phyloP scores from a whole-genome alignment of 2,329 filamentous ascomycete species.

The Teratosphaeriaceae sp. region DNA sequence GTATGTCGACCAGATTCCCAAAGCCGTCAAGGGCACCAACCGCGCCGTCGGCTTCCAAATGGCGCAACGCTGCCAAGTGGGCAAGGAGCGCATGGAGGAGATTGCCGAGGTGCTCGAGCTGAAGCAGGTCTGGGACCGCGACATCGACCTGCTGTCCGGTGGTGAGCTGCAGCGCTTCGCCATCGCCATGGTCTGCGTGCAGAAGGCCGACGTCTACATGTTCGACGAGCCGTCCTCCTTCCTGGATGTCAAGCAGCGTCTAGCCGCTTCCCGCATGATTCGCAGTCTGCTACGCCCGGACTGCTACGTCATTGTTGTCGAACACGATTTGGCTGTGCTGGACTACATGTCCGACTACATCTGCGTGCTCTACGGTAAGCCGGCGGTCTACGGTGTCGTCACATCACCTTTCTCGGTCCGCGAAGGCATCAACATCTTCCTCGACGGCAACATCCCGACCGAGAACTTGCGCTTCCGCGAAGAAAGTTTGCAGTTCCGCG shows the following conservation, averaged over 20 bases:
- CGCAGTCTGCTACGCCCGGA: conserved; percentile 81
- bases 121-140: conserved; percentile 83
- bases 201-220: conserved; percentile 98
- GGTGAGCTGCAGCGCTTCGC: conserved; percentile 98
- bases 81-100: conserved; percentile 61
- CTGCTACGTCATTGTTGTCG: conserved; percentile 96
- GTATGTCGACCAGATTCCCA: conserved; percentile 97
- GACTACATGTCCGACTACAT: conserved; percentile 99
- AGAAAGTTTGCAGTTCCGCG: conserved; percentile 91
- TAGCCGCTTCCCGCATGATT: conserved; percentile 86
- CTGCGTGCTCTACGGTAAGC: conserved; percentile 92
- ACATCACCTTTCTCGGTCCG: conserved; percentile 92
- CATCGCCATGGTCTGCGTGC: conserved; percentile 90
- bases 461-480: conserved; percentile 98
- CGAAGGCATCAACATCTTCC: conserved; percentile 99
- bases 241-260: conserved; percentile 97
- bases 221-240: conserved; percentile 99
- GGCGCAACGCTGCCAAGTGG: conserved; percentile 66
- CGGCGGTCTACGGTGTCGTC: conserved; percentile 95
- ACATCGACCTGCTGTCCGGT: conserved; percentile 84
- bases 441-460: conserved; percentile 95
- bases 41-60: conserved; percentile 76
- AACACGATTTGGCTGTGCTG: conserved; percentile 97
- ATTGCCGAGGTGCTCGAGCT: conserved; percentile 82
- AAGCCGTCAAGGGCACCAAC: conserved; percentile 69